Conservation (phyloP, 2,329 filamentous ascomycete genomes). For the Orbilia javanica region DNA sequence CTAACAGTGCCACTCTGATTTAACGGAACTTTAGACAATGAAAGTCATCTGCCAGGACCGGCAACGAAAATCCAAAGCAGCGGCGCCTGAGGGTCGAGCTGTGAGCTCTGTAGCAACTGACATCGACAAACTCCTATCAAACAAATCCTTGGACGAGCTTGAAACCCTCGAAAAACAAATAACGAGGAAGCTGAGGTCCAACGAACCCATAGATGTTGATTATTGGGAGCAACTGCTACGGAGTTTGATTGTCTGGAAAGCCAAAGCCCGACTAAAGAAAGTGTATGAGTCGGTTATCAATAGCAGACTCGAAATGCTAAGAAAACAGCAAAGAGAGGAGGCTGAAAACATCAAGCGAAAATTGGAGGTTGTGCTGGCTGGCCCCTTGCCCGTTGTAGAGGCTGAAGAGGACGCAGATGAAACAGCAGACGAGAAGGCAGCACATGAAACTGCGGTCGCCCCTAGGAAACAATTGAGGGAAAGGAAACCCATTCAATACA, state of each 20-base stretch:
- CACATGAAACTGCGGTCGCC: background rate
- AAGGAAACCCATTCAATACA: conserved; percentile 64
- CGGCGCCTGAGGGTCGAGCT: conserved; percentile 77
- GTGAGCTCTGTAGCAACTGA: conserved; percentile 86
- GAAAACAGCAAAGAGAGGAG: conserved; percentile 76
- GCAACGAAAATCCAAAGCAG: conserved; percentile 72
- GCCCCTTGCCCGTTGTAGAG: conserved; percentile 62
- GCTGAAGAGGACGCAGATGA: conserved; percentile 32
- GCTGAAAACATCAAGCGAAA: conserved; percentile 72
- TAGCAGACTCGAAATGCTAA: conserved; percentile 75
- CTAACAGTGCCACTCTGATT: background rate
- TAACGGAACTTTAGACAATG: conserved; percentile 72
- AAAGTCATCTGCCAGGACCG: conserved; percentile 84
- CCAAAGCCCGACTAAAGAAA: conserved; percentile 83
- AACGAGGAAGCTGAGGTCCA: conserved; percentile 82
- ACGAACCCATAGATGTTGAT: conserved; percentile 93
- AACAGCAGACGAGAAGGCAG: background rate
- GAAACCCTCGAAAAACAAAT: conserved; percentile 89
- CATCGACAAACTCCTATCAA: conserved; percentile 85
- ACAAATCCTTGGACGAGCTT: conserved; percentile 89
- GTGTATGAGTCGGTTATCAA: conserved; percentile 82
- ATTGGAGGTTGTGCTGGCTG: conserved; percentile 69
- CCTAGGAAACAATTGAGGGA: conserved; percentile 28
- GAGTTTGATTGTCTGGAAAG: conserved; percentile 89
- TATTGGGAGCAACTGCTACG: conserved; percentile 96